These are phyloP conservation scores for Ophiostoma montium DNA, from an alignment of 2,329 filamentous ascomycete species.

Conservation along the genomic window DNA sequence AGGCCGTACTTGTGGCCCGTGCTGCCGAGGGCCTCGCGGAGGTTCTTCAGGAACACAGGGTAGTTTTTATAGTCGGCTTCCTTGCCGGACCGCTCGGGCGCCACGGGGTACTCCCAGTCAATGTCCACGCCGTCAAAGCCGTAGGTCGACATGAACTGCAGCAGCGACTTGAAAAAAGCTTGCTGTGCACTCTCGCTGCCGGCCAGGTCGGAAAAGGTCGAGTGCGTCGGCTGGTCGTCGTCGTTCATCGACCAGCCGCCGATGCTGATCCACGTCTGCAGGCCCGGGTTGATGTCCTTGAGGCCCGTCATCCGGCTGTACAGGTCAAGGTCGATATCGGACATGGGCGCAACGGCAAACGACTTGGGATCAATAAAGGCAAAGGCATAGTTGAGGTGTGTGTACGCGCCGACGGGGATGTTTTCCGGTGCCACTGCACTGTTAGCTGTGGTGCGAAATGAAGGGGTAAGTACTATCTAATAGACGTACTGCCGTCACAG, in stretches of 20 bases:
- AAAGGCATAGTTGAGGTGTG: slow-evolving; percentile 22
- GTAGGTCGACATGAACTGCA: slow-evolving; percentile 10
- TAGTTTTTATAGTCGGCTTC: slow-evolving; percentile 11
- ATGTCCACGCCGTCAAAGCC: slow-evolving; percentile 7
- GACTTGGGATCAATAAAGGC: slow-evolving; percentile 14
- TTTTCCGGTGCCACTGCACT: slow-evolving; percentile 14
- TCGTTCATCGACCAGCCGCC: slow-evolving; percentile 28
- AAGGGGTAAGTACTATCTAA: too few relatives aligned
- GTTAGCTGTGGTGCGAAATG: not conserved
- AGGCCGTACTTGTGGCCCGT: not conserved
- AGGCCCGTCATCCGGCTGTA: slow-evolving; percentile 19
- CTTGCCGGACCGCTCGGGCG: slow-evolving; percentile 13
- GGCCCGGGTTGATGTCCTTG: slow-evolving; percentile 17
- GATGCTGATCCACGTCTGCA: slow-evolving; percentile 20
- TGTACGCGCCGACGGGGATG: slow-evolving; percentile 15
- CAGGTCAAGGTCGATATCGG: slow-evolving; percentile 17
- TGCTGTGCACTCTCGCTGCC: slow-evolving; percentile 3
- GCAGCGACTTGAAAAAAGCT: slow-evolving; percentile 10
- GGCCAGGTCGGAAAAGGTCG: slow-evolving; percentile 10
- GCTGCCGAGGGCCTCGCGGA: not conserved
- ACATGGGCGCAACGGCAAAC: slow-evolving; percentile 15
- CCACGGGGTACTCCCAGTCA: slow-evolving; percentile 11
- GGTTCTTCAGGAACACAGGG: not conserved
- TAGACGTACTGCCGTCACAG: slow-evolving; percentile 12
- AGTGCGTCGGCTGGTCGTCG: not conserved